Evolutionary conservation across 1,284 basidiomycete species (phyloP), one percentile per base, ranked within the genome.

Genomic region (Sporisorium iseilematis-ciliati): DNA sequence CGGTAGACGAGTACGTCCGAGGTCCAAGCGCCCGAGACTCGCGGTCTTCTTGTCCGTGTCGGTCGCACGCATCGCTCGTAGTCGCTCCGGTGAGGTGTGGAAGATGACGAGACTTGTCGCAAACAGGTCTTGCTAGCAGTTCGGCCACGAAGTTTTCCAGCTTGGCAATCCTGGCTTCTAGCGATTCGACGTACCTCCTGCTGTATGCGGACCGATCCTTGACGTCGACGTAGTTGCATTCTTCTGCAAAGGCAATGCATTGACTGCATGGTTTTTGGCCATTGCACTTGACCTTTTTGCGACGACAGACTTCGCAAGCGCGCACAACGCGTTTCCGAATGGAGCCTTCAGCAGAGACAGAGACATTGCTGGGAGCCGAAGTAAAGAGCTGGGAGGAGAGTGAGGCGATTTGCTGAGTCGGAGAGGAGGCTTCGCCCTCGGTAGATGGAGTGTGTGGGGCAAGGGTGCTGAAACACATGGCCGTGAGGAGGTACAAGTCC

Each of bases 271-370:
- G 74, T 33, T 72, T 77, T 18, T 68, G 54, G n/a, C 77, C 77
- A 31, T 77, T 76, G 52, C 77, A 79, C 52, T 75, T 74, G 67
- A 79, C 75, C 57, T 79, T 78, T 16, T 78, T 78, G 49, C 77
- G 68, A 11, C 77, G 68, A 31, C 77, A 78, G 3, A 76, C 65
- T 40, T 78, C 77, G 56, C 77, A 78, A 3, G 77, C 77, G 1
- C 77, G 56, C 14, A 65, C 65, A 16, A 76, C 68, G 3, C 77
- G 68, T 18, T 78, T 75, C 10, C 76, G 72, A 8, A 59, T 52
- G 0, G 66, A 65, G 1, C 64, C 70, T 20, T 72, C 68, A 7
- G 41, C 38, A 11, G 74, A 38, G 16, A 52, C 21, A 0, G 33
- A 38, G 16, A 52, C 21, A 0, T 25, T 33, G 14, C 29, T 40